These are phyloP conservation scores for Chaetoceros muelleri DNA, from an alignment of 108 stramenopile genomes.

Conservation along the genomic window DNA sequence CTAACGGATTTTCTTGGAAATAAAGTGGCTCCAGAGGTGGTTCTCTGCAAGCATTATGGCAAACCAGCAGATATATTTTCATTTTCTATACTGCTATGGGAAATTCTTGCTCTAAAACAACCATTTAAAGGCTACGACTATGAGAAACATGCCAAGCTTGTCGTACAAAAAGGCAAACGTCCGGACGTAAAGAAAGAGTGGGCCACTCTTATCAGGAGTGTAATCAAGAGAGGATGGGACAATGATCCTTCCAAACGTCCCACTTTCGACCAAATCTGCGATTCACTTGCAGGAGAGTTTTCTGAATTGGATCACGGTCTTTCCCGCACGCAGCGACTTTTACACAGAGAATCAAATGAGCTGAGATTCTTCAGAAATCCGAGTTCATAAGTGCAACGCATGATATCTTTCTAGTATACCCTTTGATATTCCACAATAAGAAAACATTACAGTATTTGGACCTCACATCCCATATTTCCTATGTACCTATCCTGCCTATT, in stretches of 20 bases:
- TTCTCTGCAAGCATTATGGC: conserved; percentile 26
- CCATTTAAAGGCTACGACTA: conserved; percentile 21
- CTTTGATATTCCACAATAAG: no score
- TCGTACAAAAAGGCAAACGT: conserved; percentile 25
- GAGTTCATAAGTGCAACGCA: no score
- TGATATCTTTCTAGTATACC: no score
- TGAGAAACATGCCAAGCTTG: conserved; percentile 30
- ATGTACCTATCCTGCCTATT: no score
- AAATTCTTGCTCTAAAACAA: conserved; percentile 20
- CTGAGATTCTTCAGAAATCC: no score
- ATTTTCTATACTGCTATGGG: conserved; percentile 33
- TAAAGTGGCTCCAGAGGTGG: conserved; percentile 58
- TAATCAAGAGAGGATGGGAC: conserved; percentile 17
- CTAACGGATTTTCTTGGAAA: no score
- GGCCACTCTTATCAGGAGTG: neutral
- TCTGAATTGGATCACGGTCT: neutral
- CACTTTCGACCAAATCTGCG: conserved; percentile 15
- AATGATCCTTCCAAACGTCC: conserved; percentile 19
- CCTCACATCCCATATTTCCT: no score
- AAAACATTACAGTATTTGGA: no score
- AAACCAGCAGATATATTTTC: conserved; percentile 31
- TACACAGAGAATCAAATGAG: no score
- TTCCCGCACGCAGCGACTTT: neutral
- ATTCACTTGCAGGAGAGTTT: neutral
- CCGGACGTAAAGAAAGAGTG: conserved; percentile 6